Evolutionary conservation across 2,329 filamentous ascomycete genomes (phyloP), one percentile per base, ranked within the genome.

Genomic region (Ambrosiella beaveri): DNA sequence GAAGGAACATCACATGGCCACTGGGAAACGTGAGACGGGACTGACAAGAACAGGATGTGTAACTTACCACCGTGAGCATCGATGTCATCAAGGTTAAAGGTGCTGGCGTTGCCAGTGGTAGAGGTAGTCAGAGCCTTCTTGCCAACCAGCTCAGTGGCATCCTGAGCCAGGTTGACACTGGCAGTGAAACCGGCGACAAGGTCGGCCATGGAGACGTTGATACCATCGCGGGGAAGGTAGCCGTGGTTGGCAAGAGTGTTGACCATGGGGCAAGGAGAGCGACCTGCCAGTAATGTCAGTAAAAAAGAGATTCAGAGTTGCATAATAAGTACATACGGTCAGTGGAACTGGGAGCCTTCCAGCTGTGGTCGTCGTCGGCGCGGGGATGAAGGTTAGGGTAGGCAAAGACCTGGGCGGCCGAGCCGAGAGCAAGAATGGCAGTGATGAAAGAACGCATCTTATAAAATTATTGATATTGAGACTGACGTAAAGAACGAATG

Each of bases 31-130:
- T 27, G 27, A 27, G 27, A 27, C 5, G 50, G 38, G 51, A 17
- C 3, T 35, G 13, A 11, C 9, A 2, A 38, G 13, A n/a, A 39
- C 12, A 41, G 8, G 7, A 6, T 12, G 8, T 13, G 38, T 19
- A 38, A 62, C 63, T 49, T 56, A 61, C 60, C 38, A 41, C 58
- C 52, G 45, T 67, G 65, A n/a, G 62, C 62, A 38, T 62, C 59
- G 3, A 68, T 57, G 36, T 68, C 67, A 44, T 65, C 64, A 1
- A 68, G 54, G 59, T 68, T 65, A 49, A 68, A 64, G 1, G 66
- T 66, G 7, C 62, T 56, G 49, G 58, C 53, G 36, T 64, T 64
- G 7, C 66, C 65, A 1, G 66, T 68, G 7, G 66, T 65, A 1
- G 66, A 68, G 3, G 65, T 62, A 12, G 58, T 57, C 36, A 60